Evolutionary conservation across 2,329 filamentous ascomycete species (phyloP).

Genomic region (Cercospora sesami): DNA sequence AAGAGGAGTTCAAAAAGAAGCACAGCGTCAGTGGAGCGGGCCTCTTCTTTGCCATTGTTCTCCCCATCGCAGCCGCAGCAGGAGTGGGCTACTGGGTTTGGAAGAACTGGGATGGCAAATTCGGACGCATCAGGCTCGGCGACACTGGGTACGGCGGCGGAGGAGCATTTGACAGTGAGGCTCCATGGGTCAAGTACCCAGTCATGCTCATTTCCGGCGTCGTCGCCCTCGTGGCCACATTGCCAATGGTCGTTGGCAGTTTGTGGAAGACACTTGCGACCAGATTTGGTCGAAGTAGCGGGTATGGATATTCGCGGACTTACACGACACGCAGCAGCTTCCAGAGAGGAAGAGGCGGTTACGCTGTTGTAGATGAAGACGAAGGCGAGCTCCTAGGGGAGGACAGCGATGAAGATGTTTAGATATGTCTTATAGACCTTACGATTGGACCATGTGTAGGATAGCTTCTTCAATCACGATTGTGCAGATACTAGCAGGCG

Average conservation of each 20-base stretch:
- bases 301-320: constrained; percentile 57
- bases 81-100: constrained; percentile 82
- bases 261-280: constrained; percentile 66
- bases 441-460: not conserved
- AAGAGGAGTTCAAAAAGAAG: constrained; percentile 77
- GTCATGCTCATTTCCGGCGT: constrained; percentile 49
- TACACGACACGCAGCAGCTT: constrained; percentile 92
- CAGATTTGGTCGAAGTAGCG: constrained; percentile 54
- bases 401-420: constrained; percentile 76
- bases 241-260: constrained; percentile 69
- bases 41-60: constrained; percentile 80
- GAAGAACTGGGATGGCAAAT: constrained; percentile 81
- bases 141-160: constrained; percentile 51
- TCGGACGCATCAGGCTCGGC: constrained; percentile 84
- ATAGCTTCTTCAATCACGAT: not conserved
- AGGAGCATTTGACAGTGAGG: constrained; percentile 64
- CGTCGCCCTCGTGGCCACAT: constrained; percentile 57
- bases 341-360: constrained; percentile 81
- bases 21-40: constrained; percentile 68
- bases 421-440: not conserved
- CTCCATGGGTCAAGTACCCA: constrained; percentile 78
- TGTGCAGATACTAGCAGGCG: not conserved
- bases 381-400: constrained; percentile 93
- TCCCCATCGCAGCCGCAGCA: constrained; percentile 70
- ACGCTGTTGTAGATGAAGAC: constrained; percentile 84